Percentiles rank a stretch among this genome's conserved stretches.
Evolutionary conservation across 805 yeast genomes (phyloP).

Genomic region (Starmera quercuum): DNA sequence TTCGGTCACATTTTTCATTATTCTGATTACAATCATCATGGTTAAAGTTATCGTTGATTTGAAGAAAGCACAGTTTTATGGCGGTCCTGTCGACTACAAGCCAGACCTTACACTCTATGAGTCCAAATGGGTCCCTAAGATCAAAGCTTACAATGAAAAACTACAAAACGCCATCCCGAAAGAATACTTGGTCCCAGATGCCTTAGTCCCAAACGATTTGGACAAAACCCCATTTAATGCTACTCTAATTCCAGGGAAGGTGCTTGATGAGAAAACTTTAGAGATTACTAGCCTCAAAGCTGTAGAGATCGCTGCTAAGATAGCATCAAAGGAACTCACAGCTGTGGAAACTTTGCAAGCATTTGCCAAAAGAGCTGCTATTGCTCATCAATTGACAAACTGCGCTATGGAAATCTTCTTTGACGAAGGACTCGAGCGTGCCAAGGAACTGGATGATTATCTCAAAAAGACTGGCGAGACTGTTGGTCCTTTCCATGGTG

Average conservation of each 20-base stretch:
- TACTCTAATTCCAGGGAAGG: slow-evolving; percentile 13
- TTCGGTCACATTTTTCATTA: too few species aligned
- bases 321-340: slow-evolving; percentile 10
- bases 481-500: slow-evolving; percentile 62
- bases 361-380: slow-evolving; percentile 40
- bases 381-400: slow-evolving; percentile 57
- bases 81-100: neutral
- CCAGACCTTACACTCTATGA: slow-evolving; percentile 7
- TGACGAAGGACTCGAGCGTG: slow-evolving; percentile 52
- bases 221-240: slow-evolving; percentile 16
- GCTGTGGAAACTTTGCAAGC: slow-evolving; percentile 14
- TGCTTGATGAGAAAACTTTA: slow-evolving; percentile 11
- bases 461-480: slow-evolving; percentile 39
- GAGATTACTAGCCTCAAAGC: slow-evolving; percentile 16
- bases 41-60: too few species aligned
- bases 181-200: slow-evolving; percentile 15
- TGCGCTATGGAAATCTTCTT: slow-evolving; percentile 56
- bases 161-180: slow-evolving; percentile 13
- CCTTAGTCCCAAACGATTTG: slow-evolving; percentile 14
- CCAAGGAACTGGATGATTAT: slow-evolving; percentile 49
- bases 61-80: too few species aligned
- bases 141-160: slow-evolving; percentile 15
- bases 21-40: too few species aligned
- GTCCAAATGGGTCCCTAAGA: slow-evolving; percentile 17
- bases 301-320: slow-evolving; percentile 11